Evolutionary conservation across 2,329 filamentous ascomycete species (phyloP), one percentile per base, ranked within the genome.

Genomic region (Xylariomycetidae sp.): DNA sequence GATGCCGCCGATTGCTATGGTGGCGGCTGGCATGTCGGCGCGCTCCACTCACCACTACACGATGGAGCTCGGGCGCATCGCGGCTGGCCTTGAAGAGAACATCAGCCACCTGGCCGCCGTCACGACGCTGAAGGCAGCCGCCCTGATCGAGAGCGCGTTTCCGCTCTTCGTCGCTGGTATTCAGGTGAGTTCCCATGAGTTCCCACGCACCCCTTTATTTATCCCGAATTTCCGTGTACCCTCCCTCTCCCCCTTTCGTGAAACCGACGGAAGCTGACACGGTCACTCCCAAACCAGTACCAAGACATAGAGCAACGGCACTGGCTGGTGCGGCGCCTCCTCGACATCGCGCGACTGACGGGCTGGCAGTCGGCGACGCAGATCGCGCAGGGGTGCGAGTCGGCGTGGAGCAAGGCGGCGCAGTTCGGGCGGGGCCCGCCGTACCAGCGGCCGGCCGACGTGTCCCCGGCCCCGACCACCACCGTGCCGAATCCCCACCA

Each of bases 1-100:
- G 16, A 95, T 95, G 88, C 90, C 89, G 1, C 87, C 90, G 0
- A 80, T 89, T 7, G 84, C 88, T 22, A 88, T 94, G 76, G 76
- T 88, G 49, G 88, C 92, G 3, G 87, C 87, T 0, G 83, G 82
- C 6, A 71, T 93, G 43, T 79, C 84, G 8, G 86, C 87, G 1
- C 65, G 66, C 10, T 74, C 83, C 31, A 95, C 90, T 1, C 75
- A 71, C 3, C 64, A 64, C 0, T 84, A 78, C 57, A 85, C 88
- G 2, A 79, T 79, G 40, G 72, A 81, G 43, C 78, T 95, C 38
- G 89, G 87, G 6, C 78, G 82, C 15, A 90, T 96, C 35, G 75
- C 79, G 2, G 85, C 84, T 0, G 89, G 89, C 0, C 58, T 85
- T 27, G 68, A 72, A 10, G 74, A 77, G 29, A 70, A 75, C 17